A percentile compares a stretch with the other conserved stretches of the same genome.
Conservation (phyloP, 2,329 filamentous ascomycete species). For the Sporothrix protearum region DNA sequence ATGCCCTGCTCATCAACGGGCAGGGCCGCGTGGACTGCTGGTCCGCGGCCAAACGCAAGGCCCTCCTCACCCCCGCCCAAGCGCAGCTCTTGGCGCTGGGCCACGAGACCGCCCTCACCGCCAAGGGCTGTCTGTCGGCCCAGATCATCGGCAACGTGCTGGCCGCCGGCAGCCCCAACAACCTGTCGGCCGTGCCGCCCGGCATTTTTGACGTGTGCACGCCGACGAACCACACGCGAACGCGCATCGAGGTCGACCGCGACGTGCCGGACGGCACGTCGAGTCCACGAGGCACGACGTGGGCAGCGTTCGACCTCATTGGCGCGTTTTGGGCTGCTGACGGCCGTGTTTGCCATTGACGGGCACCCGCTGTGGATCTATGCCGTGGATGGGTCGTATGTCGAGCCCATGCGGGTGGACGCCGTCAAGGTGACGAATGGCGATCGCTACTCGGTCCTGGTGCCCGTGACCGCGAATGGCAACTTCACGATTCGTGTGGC, state of each 20-base stretch:
- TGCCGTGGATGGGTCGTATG: constrained; percentile 53
- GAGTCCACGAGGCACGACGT: constrained; percentile 31
- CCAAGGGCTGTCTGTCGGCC: constrained; percentile 43
- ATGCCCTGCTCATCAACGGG: constrained; percentile 60
- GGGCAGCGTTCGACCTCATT: constrained; percentile 55
- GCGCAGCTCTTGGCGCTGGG: constrained; percentile 33
- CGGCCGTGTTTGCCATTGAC: constrained; percentile 48
- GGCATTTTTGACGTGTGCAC: constrained; percentile 47
- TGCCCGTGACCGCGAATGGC: constrained; percentile 41
- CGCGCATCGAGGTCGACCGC: constrained; percentile 42
- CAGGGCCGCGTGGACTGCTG: constrained; percentile 55
- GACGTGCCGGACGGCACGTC: not conserved
- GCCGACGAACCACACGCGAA: constrained; percentile 42
- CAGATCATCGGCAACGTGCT: constrained; percentile 40
- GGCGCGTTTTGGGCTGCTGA: constrained; percentile 48
- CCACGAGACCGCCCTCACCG: constrained; percentile 38
- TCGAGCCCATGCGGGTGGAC: constrained; percentile 50
- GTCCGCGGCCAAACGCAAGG: constrained; percentile 42
- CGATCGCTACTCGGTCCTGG: constrained; percentile 52
- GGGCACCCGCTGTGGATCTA: constrained; percentile 53
- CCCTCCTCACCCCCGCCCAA: constrained; percentile 37
- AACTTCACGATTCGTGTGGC: constrained; percentile 55
- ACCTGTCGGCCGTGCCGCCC: constrained; percentile 41
- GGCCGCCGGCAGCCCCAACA: constrained; percentile 30
- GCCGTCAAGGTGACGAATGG: constrained; percentile 49